phyloP scores from a whole-genome alignment of 352 stramenopile species.

The Elongisporangium prolatum region DNA sequence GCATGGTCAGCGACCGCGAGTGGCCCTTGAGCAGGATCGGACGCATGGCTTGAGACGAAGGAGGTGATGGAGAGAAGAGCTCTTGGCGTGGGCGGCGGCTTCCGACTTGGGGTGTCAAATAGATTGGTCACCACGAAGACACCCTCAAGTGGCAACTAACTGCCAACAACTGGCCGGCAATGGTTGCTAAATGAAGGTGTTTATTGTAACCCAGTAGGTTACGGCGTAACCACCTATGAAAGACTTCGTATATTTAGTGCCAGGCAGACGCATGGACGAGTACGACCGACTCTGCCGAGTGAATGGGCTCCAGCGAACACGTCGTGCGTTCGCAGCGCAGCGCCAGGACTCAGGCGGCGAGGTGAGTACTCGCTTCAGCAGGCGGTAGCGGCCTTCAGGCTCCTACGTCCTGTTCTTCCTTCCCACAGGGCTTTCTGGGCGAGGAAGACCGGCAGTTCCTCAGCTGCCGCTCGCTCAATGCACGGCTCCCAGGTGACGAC shows the following conservation, averaged over 20 bases:
- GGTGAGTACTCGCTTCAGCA: constrained; percentile 3
- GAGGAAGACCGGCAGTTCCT: constrained; percentile 41
- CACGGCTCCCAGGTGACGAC: constrained; percentile 18
- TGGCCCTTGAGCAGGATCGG: constrained; percentile 99
- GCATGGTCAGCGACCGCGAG: constrained; percentile 97
- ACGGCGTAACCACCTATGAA: no score
- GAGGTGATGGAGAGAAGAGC: background rate
- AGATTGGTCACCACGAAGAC: background rate
- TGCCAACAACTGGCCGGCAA: no score
- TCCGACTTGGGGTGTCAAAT: background rate
- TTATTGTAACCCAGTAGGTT: no score
- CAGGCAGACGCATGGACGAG: no score
- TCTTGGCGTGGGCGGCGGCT: background rate
- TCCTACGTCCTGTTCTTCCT: background rate
- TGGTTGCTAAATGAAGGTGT: no score
- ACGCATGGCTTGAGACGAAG: constrained; percentile 73
- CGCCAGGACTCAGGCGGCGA: constrained; percentile 12
- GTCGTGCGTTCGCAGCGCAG: constrained; percentile 26
- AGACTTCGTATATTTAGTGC: no score
- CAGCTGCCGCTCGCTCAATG: constrained; percentile 22
- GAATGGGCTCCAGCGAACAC: constrained; percentile 39
- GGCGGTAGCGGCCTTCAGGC: background rate
- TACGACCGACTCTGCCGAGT: constrained; percentile 25
- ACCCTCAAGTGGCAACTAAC: background rate
- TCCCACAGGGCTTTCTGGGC: constrained; percentile 41